These are phyloP conservation scores for Phellopilus nigrolimitatus DNA, from an alignment of 1,284 basidiomycete species.

Conservation along the genomic window DNA sequence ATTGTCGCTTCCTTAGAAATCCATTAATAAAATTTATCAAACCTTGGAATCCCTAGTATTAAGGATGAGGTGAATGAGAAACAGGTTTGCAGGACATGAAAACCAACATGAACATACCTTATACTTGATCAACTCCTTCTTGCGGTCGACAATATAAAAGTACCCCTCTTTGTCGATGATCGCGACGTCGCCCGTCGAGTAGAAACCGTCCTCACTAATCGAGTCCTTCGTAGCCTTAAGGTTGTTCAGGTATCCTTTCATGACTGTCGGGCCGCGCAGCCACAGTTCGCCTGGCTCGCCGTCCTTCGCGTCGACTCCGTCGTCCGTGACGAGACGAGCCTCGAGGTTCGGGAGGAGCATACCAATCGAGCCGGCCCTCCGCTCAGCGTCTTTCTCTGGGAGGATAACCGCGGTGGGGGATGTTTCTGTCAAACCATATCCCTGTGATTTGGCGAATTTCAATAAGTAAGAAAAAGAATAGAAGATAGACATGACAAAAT, in stretches of 20 bases:
- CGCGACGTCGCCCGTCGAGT: conserved; percentile 81
- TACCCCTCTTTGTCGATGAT: conserved; percentile 59
- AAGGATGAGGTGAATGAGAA: background rate
- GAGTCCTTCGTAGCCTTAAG: conserved; percentile 55
- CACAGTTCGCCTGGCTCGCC: conserved; percentile 75
- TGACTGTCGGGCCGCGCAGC: conserved; percentile 71
- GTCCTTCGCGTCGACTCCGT: conserved; percentile 46
- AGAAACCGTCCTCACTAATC: conserved; percentile 73
- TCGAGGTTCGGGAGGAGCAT: conserved; percentile 74
- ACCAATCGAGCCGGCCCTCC: conserved; percentile 65
- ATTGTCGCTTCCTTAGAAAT: background rate
- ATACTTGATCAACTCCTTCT: conserved; percentile 85
- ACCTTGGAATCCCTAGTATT: conserved; percentile 57
- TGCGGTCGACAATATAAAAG: conserved; percentile 62
- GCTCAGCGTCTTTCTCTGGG: conserved; percentile 33
- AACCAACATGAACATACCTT: conserved; percentile 40
- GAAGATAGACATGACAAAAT: background rate
- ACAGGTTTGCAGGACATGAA: background rate
- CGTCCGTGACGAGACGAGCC: conserved; percentile 61
- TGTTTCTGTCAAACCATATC: conserved; percentile 76
- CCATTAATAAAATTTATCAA: conserved; percentile 10
- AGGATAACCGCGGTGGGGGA: conserved; percentile 57
- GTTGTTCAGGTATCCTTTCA: conserved; percentile 81
- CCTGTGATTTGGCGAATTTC: conserved; percentile 34
- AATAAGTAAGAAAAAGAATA: background rate